These are phyloP conservation scores for Cyclocybe aegerita DNA, from an alignment of 768 basidiomycete species.

Conservation along the genomic window DNA sequence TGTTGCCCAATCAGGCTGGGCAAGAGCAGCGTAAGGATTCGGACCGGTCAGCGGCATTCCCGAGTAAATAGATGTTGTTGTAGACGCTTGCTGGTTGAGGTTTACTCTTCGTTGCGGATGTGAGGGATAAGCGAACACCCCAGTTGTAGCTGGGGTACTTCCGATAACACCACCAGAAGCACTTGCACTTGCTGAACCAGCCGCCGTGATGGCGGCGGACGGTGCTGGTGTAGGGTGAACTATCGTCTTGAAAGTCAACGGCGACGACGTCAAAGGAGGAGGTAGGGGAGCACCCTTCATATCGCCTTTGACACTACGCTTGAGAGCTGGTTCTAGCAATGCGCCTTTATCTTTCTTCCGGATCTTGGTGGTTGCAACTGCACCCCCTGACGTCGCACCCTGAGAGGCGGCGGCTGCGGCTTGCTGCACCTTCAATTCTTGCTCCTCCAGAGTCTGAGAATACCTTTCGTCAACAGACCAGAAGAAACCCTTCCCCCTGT, in stretches of 20 bases:
- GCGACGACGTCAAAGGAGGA: constrained; percentile 68
- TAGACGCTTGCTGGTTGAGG: constrained; percentile 22
- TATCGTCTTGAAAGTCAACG: constrained; percentile 49
- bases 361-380: constrained; percentile 33
- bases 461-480: constrained; percentile 86
- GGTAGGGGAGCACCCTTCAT: constrained; percentile 56
- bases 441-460: constrained; percentile 68
- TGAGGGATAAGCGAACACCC: constrained; percentile 40
- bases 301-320: constrained; percentile 69
- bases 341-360: constrained; percentile 63
- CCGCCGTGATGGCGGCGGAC: constrained; percentile 16
- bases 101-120: constrained; percentile 27
- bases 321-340: constrained; percentile 62
- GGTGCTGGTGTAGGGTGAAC: constrained; percentile 18
- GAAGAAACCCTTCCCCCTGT: constrained; percentile 88
- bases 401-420: constrained; percentile 32
- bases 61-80: constrained; percentile 26
- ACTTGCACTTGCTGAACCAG: constrained; percentile 7
- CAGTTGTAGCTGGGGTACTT: constrained; percentile 32
- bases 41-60: constrained; percentile 22
- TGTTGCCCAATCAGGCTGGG: constrained; percentile 33
- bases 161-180: neutral
- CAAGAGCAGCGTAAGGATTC: constrained; percentile 40
- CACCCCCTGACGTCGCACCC: constrained; percentile 22
- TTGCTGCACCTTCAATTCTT: constrained; percentile 55